Evolutionary conservation across 768 basidiomycete genomes (phyloP).

Genomic region (Collybiopsis luxurians): DNA sequence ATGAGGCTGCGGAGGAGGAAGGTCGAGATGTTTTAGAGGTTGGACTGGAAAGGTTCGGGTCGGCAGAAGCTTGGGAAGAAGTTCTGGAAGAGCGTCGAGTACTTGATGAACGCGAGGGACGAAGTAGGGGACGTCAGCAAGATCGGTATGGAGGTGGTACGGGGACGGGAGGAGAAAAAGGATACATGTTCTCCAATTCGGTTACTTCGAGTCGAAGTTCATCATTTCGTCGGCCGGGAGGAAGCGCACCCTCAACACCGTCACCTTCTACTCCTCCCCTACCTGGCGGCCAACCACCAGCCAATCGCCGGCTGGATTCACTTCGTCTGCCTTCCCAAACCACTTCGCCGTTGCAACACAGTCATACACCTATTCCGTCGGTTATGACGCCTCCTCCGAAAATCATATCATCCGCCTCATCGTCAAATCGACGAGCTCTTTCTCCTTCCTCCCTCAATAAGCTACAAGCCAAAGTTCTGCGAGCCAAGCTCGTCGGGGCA

Average conservation of each 20-base stretch:
- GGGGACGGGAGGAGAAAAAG: conserved; percentile 43
- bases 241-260: conserved; percentile 60
- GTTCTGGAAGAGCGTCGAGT: conserved; percentile 84
- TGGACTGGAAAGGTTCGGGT: conserved; percentile 86
- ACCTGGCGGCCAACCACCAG: conserved; percentile 30
- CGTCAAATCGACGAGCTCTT: conserved; percentile 44
- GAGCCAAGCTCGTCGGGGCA: conserved; percentile 85
- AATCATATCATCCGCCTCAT: conserved; percentile 16
- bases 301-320: conserved; percentile 56
- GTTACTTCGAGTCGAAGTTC: conserved; percentile 75
- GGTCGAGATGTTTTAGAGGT: conserved; percentile 69
- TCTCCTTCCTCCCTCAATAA: conserved; percentile 85
- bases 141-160: conserved; percentile 34
- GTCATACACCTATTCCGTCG: conserved; percentile 84
- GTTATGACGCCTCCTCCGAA: conserved; percentile 81
- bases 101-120: conserved; percentile 77
- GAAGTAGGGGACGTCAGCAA: conserved; percentile 28
- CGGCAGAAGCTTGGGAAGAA: conserved; percentile 81
- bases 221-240: conserved; percentile 84
- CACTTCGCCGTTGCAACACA: conserved; percentile 55
- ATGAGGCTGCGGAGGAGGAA: conserved; percentile 90
- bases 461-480: conserved; percentile 88
- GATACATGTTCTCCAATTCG: conserved; percentile 74
- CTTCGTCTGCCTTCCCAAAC: conserved; percentile 59
- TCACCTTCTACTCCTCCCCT: conserved; percentile 39